phyloP scores from a whole-genome alignment of 257 asterid species.

The Penstemon davidsonii region DNA sequence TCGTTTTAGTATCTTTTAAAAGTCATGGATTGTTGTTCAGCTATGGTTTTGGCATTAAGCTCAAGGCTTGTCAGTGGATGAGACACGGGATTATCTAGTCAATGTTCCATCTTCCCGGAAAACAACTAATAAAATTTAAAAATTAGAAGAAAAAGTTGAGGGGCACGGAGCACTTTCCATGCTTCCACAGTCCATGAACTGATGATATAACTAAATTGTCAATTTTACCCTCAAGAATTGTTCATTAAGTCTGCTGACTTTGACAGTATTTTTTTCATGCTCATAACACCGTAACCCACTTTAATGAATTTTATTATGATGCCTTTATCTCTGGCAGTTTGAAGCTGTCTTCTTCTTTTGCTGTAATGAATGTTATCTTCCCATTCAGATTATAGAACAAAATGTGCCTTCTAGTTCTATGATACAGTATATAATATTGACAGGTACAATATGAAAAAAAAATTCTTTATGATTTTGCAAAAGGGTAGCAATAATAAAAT shows the following conservation, averaged over 20 bases:
- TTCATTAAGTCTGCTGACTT: constrained; percentile 8
- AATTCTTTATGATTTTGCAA: constrained; percentile 49
- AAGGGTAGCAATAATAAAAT: constrained; percentile 69
- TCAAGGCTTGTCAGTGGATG: constrained; percentile 13
- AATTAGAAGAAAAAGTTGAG: constrained; percentile 11
- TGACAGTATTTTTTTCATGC: constrained; percentile 18
- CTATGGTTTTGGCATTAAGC: constrained; percentile 14
- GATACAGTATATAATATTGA: background rate
- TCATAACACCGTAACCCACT: background rate
- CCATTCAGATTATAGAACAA: too few relatives aligned
- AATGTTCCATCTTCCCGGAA: constrained; percentile 1
- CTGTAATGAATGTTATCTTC: background rate
- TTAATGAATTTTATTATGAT: background rate
- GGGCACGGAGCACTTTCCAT: background rate
- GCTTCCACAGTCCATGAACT: background rate
- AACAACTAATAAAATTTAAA: constrained; percentile 8
- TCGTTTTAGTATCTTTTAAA: constrained; percentile 10
- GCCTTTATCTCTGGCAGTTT: background rate
- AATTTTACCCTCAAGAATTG: background rate
- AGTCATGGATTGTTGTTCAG: background rate
- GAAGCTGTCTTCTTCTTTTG: background rate
- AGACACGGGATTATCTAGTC: constrained; percentile 2
- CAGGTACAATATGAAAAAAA: background rate
- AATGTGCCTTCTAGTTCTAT: background rate
- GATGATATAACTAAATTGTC: background rate